Evolutionary conservation across 495 filamentous ascomycete species (phyloP), one percentile per base, ranked within the genome.

Genomic region (Halenospora varia): DNA sequence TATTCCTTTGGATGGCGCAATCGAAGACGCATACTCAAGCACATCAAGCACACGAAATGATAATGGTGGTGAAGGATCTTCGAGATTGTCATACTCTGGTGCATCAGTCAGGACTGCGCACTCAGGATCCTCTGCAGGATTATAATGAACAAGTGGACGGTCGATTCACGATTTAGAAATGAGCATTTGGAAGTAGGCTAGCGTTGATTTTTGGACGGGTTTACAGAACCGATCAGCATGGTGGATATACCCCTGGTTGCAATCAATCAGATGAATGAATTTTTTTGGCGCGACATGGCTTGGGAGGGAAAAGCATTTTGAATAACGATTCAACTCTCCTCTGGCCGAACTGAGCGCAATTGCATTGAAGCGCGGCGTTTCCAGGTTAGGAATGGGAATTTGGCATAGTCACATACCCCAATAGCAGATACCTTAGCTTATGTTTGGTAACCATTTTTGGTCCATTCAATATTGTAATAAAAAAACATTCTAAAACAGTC

Each of bases 191-290:
- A 23, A 41, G 50, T 18, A 9, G 6, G 20, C n/a, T 15, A 39
- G 25, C 10, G 9, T 22, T 25, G 13, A 58, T 25, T 24, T 49
- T 13, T n/a, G n/a, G 10, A 13, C 25, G 10, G 11, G 19, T 49
- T 24, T 20, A 49, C 8, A 19, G 10, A 46, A 17, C 19, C 15
- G 42, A n/a, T 20, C 42, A 17, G n/a, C 42, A 50, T 48, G 56
- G 48, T 23, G 56, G 56, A 58, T 51, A 58, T 58, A 58, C 56
- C 56, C 56, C 56, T 58, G 48, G 41, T 52, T 47, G 2, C n/a
- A 4, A 24, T 9, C n/a, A 25, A 57, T 20, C 47, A 57, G 47
- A 50, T 49, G 42, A 19, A 51, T 25, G 47, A 25, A 47, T 47
- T 47, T 49, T 49, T 13, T 49, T 10, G 47, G 47, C 23, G 20